Percentiles rank a stretch among this genome's conserved stretches.
Evolutionary conservation across 225 moss, liverwort and hornwort species (phyloP).

Genomic region (Lunularia cruciata): DNA sequence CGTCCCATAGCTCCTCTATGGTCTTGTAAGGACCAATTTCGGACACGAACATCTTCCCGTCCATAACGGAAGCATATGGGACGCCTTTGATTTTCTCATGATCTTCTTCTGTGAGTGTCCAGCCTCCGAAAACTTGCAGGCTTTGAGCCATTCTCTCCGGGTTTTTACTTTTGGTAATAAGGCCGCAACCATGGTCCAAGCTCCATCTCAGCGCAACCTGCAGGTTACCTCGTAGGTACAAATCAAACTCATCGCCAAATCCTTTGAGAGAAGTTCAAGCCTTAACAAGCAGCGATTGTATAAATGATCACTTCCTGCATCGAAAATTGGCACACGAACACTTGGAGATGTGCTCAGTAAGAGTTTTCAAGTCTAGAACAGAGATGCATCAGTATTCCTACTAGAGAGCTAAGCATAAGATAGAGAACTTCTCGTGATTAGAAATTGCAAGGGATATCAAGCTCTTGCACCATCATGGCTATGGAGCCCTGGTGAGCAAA

Average conservation of each 20-base stretch:
- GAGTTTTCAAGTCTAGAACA: background rate
- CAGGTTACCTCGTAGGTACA: background rate
- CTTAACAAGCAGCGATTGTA: no score
- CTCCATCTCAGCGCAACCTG: constrained; percentile 41
- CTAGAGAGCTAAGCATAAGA: no score
- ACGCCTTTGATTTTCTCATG: constrained; percentile 28
- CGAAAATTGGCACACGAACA: background rate
- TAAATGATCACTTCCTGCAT: no score
- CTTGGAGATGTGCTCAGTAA: background rate
- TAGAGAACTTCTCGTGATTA: no score
- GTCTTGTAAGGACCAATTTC: no score
- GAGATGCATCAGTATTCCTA: background rate
- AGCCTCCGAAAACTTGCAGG: constrained; percentile 28
- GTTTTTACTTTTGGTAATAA: constrained; percentile 35
- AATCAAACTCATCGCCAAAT: background rate
- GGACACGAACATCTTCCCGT: no score
- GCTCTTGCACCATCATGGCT: background rate
- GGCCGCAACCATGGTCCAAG: constrained; percentile 30
- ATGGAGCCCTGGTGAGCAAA: no score
- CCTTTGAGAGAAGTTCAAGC: no score
- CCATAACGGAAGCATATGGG: no score
- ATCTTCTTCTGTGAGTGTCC: constrained; percentile 29
- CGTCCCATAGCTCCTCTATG: no score
- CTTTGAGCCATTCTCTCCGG: constrained; percentile 24
- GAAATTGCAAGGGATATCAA: no score